Evolutionary conservation across 1,139 yeast species (phyloP), one percentile per base, ranked within the genome.

Genomic region (Suhomyces anneliseae): DNA sequence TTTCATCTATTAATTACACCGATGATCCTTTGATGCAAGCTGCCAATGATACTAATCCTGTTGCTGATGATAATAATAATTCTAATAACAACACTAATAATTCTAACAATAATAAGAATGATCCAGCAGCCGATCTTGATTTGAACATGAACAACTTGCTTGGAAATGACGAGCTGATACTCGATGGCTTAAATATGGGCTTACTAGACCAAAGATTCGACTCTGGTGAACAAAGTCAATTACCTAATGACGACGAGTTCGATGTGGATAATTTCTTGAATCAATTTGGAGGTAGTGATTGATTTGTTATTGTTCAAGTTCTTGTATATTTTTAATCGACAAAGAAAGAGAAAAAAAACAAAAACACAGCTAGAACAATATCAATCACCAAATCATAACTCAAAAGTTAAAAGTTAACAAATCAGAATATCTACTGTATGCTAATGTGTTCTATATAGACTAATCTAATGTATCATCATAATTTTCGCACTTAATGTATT

Each of bases 241-340:
- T 54, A 31, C 68, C 64, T 24, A 70, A 66, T 33, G 67, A 57
- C 36, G 72, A 66, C 39, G 79, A 74, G 51, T 75, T 75, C 56
- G 79, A 75, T 52, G 79, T 75, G 38, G 80, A 75, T 50, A 73
- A 67, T 53, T 75, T 75, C 54, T 66, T 75, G 53, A 74, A 73
- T 54, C 79, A 75, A 54, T 74, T 74, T 57, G 78, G 78, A 7
- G 72, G 51, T 5, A 44, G 44, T 14, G 53, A 48, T 34, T 50
- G 24, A 19, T 19, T 19, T 19, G 24, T 6, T 6, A 4, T 19
- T 19, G 24, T 6, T 19, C 6, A 39, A 33, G 14, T 38, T 27
- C n/a, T 11, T 11, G 24, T 35, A 27, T 9, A 39, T 8, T 19
- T 19, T 19, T 6, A 19, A 19, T 19, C 24, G 6, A 19, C 6